A percentile compares a stretch with the other conserved stretches of the same genome.
phyloP scores from a whole-genome alignment of 2,329 filamentous ascomycete species.

The Exserohilum rostratum region DNA sequence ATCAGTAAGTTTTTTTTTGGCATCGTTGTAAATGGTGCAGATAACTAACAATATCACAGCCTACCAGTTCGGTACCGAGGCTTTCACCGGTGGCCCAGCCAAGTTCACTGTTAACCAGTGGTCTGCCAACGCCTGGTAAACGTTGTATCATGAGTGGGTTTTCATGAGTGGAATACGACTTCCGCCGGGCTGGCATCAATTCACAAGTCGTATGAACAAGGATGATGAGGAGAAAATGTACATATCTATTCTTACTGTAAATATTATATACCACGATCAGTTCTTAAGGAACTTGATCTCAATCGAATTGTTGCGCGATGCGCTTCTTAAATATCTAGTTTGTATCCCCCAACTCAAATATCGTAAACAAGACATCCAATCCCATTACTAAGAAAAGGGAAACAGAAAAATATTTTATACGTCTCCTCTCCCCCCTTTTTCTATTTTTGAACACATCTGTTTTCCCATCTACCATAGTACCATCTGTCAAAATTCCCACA shows the following conservation, averaged over 20 bases:
- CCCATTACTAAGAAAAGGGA: too few species aligned
- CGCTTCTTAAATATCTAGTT: too few species aligned
- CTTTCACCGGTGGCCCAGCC: slow-evolving; percentile 30
- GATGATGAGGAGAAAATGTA: neutral
- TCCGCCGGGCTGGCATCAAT: neutral
- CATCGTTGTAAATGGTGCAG: too few species aligned
- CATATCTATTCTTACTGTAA: neutral
- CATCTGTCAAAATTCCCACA: too few species aligned
- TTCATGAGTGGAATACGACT: neutral
- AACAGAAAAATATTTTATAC: too few species aligned
- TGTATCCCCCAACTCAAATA: too few species aligned
- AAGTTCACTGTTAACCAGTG: slow-evolving; percentile 28
- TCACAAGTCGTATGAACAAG: neutral
- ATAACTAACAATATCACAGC: slow-evolving; percentile 16
- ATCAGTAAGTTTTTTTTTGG: slow-evolving; percentile 30
- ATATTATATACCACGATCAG: neutral
- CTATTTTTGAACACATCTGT: too few species aligned
- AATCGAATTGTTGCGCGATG: too few species aligned
- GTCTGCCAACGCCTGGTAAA: slow-evolving; percentile 17
- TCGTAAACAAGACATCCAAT: too few species aligned
- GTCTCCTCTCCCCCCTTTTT: too few species aligned
- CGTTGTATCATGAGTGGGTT: neutral
- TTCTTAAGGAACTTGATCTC: too few species aligned
- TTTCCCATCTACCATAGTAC: too few species aligned
- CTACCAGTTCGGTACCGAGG: slow-evolving; percentile 32